Evolutionary conservation across 495 filamentous ascomycete species (phyloP).

Genomic region (Patellaria atrata): DNA sequence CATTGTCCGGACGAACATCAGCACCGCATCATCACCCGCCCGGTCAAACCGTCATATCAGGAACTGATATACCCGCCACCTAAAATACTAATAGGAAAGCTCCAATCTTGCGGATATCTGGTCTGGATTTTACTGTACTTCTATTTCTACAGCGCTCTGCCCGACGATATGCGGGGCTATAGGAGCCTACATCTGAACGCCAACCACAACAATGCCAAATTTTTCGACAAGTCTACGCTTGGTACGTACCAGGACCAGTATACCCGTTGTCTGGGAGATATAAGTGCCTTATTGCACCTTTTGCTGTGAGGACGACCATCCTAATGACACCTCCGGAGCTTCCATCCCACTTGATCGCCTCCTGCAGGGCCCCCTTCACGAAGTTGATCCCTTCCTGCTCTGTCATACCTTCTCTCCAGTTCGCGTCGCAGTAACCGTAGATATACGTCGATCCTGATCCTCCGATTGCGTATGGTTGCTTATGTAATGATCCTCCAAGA

Average conservation of each 20-base stretch:
- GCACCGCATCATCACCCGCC: no score
- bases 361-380: slow-evolving; percentile 74
- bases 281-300: slow-evolving; percentile 77
- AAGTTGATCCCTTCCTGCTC: slow-evolving; percentile 87
- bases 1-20: no score
- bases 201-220: no score
- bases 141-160: no score
- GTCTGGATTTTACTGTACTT: no score
- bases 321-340: slow-evolving; percentile 97
- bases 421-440: slow-evolving; percentile 92
- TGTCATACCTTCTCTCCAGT: slow-evolving; percentile 93
- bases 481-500: slow-evolving; percentile 91
- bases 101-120: no score
- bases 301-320: slow-evolving; percentile 83
- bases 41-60: no score
- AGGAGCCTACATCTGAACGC: no score
- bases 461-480: slow-evolving; percentile 89
- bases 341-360: slow-evolving; percentile 98
- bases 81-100: no score
- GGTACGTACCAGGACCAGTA: slow-evolving; percentile 41
- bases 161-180: no score
- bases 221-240: no score
- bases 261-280: slow-evolving; percentile 84
- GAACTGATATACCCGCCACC: no score
- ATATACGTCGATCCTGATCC: slow-evolving; percentile 98